These are phyloP conservation scores for Zasmidium angulare DNA, from an alignment of 2,329 filamentous ascomycete genomes.

Conservation along the genomic window DNA sequence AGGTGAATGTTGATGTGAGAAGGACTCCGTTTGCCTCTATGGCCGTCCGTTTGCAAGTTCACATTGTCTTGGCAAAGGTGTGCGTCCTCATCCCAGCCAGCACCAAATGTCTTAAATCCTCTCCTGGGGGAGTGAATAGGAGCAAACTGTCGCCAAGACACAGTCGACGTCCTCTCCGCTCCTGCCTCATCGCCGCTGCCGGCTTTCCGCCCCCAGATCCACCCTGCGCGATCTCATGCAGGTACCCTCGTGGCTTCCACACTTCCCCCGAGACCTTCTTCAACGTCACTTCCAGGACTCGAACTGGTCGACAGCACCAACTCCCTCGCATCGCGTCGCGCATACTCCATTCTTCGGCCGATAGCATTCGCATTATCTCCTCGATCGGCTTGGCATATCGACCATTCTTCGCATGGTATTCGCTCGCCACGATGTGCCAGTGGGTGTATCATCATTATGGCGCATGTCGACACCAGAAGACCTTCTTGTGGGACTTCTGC, in stretches of 20 bases:
- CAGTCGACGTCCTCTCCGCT: not conserved
- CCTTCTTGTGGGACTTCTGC: constrained; percentile 29
- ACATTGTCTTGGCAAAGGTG: too few relatives aligned
- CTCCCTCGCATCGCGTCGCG: not conserved
- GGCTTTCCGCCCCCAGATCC: not conserved
- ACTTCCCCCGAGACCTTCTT: not conserved
- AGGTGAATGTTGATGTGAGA: too few relatives aligned
- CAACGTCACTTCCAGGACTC: not conserved
- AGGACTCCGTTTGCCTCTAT: too few relatives aligned
- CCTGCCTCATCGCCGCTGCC: not conserved
- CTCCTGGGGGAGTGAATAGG: too few relatives aligned
- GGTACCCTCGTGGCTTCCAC: not conserved
- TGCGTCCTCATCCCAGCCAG: too few relatives aligned
- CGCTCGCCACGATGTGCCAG: constrained; percentile 29
- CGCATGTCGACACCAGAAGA: constrained; percentile 32
- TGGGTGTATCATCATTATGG: constrained; percentile 34
- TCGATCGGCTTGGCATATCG: too few relatives aligned
- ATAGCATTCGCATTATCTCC: too few relatives aligned
- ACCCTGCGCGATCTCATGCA: not conserved
- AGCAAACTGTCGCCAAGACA: not conserved
- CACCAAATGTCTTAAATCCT: not conserved
- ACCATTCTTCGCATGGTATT: not conserved
- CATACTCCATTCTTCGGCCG: not conserved
- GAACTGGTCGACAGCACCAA: not conserved
- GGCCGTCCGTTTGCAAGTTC: too few relatives aligned